phyloP scores from a whole-genome alignment of 139 green algal species.

The Trebouxia sp. region DNA sequence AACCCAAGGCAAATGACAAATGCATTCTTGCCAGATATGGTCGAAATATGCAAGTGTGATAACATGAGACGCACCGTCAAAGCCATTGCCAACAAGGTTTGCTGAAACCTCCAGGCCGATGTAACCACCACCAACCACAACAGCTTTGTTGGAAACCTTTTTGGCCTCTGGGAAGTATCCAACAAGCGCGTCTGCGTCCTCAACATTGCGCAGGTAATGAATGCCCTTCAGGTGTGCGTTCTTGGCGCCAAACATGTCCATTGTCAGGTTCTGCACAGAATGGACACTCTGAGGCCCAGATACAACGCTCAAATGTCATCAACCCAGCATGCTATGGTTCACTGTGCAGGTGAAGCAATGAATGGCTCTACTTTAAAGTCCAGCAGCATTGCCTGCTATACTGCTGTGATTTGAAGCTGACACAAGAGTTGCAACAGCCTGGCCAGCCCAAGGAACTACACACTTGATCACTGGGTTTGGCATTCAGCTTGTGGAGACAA shows the following conservation, averaged over 20 bases:
- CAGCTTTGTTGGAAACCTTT: conserved; percentile 58
- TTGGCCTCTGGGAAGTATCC: conserved; percentile 65
- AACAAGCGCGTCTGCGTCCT: conserved; percentile 76
- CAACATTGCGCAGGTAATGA: conserved; percentile 81
- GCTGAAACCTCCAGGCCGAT: conserved; percentile 86
- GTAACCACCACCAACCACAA: conserved; percentile 91
- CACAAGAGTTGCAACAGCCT: neutral
- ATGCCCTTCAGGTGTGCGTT: conserved; percentile 82
- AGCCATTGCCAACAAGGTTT: conserved; percentile 66
- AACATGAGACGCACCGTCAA: conserved; percentile 44
- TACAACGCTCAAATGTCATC: too few relatives aligned
- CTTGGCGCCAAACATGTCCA: conserved; percentile 72
- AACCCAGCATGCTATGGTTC: too few relatives aligned
- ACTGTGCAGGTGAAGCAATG: too few relatives aligned
- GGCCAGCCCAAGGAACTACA: too few relatives aligned
- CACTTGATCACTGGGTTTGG: too few relatives aligned
- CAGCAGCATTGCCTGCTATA: too few relatives aligned
- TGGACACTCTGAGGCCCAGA: neutral
- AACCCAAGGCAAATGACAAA: too few relatives aligned
- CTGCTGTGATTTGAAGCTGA: neutral
- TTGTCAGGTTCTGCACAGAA: conserved; percentile 43
- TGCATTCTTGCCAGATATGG: too few relatives aligned
- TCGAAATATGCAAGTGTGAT: too few relatives aligned
- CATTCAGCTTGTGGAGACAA: too few relatives aligned
- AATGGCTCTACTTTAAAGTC: too few relatives aligned